Evolutionary conservation across 768 basidiomycete species (phyloP).

Genomic region (Agaricus subrufescens): DNA sequence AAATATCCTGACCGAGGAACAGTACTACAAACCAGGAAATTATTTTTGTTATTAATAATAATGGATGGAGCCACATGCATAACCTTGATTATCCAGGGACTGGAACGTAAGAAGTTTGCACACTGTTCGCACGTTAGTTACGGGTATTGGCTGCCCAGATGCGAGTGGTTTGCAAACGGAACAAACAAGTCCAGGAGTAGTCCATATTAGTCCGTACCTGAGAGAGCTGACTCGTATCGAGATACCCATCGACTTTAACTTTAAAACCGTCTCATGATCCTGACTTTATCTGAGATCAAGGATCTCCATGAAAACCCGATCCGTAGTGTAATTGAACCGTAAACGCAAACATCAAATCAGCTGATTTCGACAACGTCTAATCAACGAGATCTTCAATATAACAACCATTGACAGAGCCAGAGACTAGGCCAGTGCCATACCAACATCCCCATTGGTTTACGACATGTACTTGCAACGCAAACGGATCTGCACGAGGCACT

Average conservation of each 20-base stretch:
- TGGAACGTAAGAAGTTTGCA: slow-evolving; percentile 34
- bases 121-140: slow-evolving; percentile 30
- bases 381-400: slow-evolving; percentile 7
- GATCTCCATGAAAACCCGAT: slow-evolving; percentile 27
- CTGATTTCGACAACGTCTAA: slow-evolving; percentile 9
- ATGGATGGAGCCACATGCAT: slow-evolving; percentile 41
- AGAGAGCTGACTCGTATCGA: slow-evolving; percentile 23
- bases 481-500: not conserved
- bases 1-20: slow-evolving; percentile 27
- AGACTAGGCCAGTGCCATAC: slow-evolving; percentile 3
- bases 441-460: not conserved
- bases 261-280: slow-evolving; percentile 17
- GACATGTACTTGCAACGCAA: not conserved
- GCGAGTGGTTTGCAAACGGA: slow-evolving; percentile 36
- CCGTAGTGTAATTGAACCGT: slow-evolving; percentile 28
- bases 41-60: slow-evolving; percentile 59
- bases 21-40: slow-evolving; percentile 33
- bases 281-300: slow-evolving; percentile 36
- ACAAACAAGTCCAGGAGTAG: slow-evolving; percentile 30
- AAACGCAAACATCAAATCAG: slow-evolving; percentile 24
- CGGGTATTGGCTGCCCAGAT: slow-evolving; percentile 14
- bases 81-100: slow-evolving; percentile 31
- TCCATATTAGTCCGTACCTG: slow-evolving; percentile 30
- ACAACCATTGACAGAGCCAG: slow-evolving; percentile 7
- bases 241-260: slow-evolving; percentile 33